phyloP scores from a whole-genome alignment of 1,284 basidiomycete genomes.

The Meripilus lineatus region DNA sequence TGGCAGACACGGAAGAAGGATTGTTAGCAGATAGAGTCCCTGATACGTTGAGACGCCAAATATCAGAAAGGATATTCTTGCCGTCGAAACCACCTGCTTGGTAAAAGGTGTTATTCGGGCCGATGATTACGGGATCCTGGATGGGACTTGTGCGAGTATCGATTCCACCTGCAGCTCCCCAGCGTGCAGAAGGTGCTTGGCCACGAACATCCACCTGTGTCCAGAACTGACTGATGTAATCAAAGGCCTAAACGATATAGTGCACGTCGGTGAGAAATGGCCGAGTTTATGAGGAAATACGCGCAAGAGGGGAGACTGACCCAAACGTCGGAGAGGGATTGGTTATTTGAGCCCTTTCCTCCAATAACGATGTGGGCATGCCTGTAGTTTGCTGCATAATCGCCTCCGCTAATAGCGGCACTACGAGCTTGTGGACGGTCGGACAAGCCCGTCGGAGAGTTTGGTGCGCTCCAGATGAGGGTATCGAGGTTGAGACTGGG shows the following conservation, averaged over 20 bases:
- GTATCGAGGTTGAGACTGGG: slow-evolving; percentile 53
- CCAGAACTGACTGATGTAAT: slow-evolving; percentile 74
- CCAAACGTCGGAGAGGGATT: slow-evolving; percentile 64
- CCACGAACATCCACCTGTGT: slow-evolving; percentile 47
- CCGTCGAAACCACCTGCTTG: slow-evolving; percentile 63
- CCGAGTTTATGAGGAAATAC: background rate
- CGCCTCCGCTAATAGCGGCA: slow-evolving; percentile 55
- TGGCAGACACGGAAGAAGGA: slow-evolving; percentile 42
- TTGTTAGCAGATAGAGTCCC: slow-evolving; percentile 69
- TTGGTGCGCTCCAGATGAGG: slow-evolving; percentile 56
- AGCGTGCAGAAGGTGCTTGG: slow-evolving; percentile 50
- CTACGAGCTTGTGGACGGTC: slow-evolving; percentile 56
- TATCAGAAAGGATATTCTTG: slow-evolving; percentile 44
- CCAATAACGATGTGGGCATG: slow-evolving; percentile 68
- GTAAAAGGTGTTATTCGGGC: slow-evolving; percentile 64
- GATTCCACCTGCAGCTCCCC: slow-evolving; percentile 67
- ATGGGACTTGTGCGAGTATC: slow-evolving; percentile 44
- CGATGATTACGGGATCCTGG: slow-evolving; percentile 38
- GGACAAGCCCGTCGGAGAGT: slow-evolving; percentile 41
- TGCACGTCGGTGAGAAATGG: slow-evolving; percentile 1
- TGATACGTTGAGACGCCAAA: slow-evolving; percentile 63
- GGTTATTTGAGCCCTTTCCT: slow-evolving; percentile 48
- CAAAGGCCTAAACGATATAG: slow-evolving; percentile 52
- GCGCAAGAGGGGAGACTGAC: slow-evolving; percentile 38
- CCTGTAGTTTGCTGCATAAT: slow-evolving; percentile 76